Evolutionary conservation across 495 filamentous ascomycete species (phyloP).

Genomic region (Daldinia bambusicola): DNA sequence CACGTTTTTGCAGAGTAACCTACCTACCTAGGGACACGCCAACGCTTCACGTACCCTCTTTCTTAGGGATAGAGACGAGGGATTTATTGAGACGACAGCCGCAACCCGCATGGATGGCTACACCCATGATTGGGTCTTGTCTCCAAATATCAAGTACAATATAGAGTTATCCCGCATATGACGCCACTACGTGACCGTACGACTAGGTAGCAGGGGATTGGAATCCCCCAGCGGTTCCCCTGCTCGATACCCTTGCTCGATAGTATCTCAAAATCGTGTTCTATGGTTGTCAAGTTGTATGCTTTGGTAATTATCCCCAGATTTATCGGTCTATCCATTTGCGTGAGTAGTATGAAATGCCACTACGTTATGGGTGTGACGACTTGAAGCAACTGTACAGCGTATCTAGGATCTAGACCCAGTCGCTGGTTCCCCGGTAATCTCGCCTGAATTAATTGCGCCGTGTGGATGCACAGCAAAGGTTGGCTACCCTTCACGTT

Average conservation of each 20-base stretch:
- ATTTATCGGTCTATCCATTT: conserved; percentile 39
- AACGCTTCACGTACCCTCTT: conserved; percentile 17
- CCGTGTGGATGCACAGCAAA: conserved; percentile 38
- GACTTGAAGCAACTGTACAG: conserved; percentile 37
- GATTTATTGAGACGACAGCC: conserved; percentile 43
- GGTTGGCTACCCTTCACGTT: conserved; percentile 28
- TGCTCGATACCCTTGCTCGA: conserved; percentile 8
- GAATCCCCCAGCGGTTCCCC: conserved; percentile 16
- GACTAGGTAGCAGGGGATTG: conserved; percentile 29
- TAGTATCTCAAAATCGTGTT: conserved; percentile 17
- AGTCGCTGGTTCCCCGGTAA: conserved; percentile 41
- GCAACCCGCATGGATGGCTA: conserved; percentile 42
- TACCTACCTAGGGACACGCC: conserved; percentile 20
- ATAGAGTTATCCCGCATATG: conserved; percentile 32
- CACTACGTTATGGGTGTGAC: conserved; percentile 34
- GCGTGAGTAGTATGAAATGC: conserved; percentile 26
- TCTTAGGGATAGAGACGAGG: conserved; percentile 28
- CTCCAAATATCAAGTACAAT: conserved; percentile 18
- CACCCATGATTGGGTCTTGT: conserved; percentile 30
- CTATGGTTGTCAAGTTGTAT: conserved; percentile 3
- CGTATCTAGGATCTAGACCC: conserved; percentile 37
- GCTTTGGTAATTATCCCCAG: conserved; percentile 20
- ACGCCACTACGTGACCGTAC: conserved; percentile 41
- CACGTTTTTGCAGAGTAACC: conserved; percentile 25
- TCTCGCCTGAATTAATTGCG: conserved; percentile 42